Percentiles rank a stretch among this genome's conserved stretches.
phyloP scores from a whole-genome alignment of 257 asterid species.

The Nicotiana obtusifolia region DNA sequence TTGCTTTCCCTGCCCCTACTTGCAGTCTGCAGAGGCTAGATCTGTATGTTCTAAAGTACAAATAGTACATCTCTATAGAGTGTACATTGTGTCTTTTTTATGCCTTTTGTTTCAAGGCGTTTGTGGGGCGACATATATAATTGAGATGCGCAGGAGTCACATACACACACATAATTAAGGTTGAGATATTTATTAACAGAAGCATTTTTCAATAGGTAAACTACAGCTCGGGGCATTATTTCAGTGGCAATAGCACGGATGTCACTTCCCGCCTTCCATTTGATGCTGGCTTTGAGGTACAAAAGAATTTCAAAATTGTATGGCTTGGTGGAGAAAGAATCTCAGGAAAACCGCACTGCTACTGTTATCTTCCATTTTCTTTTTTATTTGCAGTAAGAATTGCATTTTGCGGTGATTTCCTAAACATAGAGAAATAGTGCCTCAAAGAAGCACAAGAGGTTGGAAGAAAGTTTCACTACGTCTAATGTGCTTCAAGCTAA shows the following conservation, averaged over 20 bases:
- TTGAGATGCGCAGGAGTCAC: not conserved
- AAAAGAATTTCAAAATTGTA: not conserved
- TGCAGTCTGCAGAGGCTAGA: too few species aligned
- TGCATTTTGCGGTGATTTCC: not conserved
- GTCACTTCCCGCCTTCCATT: constrained; percentile 67
- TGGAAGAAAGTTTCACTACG: too few species aligned
- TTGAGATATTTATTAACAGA: constrained; percentile 11
- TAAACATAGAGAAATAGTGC: too few species aligned
- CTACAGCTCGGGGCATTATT: constrained; percentile 90
- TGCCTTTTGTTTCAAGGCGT: too few species aligned
- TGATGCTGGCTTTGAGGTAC: constrained; percentile 96
- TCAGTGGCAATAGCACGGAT: constrained; percentile 57
- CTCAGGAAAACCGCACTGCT: not conserved
- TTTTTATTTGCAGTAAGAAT: not conserved
- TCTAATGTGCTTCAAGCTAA: too few species aligned
- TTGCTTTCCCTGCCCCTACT: not conserved
- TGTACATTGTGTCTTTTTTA: too few species aligned
- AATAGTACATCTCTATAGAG: too few species aligned
- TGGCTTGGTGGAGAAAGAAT: not conserved
- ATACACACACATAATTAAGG: not conserved
- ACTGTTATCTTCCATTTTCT: not conserved
- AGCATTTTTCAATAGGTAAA: constrained; percentile 57
- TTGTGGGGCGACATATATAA: too few species aligned
- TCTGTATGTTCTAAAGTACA: too few species aligned
- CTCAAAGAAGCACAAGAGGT: too few species aligned